These are phyloP conservation scores for Penicillium sp. DNA, from an alignment of 2,329 filamentous ascomycete genomes.

Conservation along the genomic window DNA sequence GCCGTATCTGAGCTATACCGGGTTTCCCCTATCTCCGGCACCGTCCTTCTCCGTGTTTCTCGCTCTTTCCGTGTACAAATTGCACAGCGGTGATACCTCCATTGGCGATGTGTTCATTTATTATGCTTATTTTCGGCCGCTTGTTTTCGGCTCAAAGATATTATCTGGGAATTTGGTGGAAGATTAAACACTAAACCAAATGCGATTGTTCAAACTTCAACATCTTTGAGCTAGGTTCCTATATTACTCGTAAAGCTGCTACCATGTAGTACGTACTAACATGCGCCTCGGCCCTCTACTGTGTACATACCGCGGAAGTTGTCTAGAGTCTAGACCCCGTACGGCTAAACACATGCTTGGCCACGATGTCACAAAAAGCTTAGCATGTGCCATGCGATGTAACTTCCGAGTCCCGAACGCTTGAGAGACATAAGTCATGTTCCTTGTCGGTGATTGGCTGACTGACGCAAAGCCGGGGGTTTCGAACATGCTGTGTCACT, in stretches of 20 bases:
- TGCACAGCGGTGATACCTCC: constrained; percentile 19
- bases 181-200: not conserved
- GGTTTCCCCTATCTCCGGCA: not conserved
- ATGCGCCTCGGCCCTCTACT: too few relatives aligned
- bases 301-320: not conserved
- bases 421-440: not conserved
- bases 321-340: not conserved
- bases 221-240: too few relatives aligned
- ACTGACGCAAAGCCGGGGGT: not conserved
- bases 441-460: constrained; percentile 1
- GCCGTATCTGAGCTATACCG: not conserved
- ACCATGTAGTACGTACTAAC: too few relatives aligned
- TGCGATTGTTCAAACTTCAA: too few relatives aligned
- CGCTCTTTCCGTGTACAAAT: constrained; percentile 5
- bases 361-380: constrained; percentile 3
- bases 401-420: not conserved
- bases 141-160: too few relatives aligned
- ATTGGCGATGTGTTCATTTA: constrained; percentile 14
- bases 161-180: not conserved
- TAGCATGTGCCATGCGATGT: constrained; percentile 2
- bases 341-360: not conserved
- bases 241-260: too few relatives aligned
- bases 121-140: not conserved
- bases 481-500: not conserved
- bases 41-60: not conserved